These are phyloP conservation scores for Ustilago shanxiensis DNA, from an alignment of 1,284 basidiomycete genomes.

Conservation along the genomic window DNA sequence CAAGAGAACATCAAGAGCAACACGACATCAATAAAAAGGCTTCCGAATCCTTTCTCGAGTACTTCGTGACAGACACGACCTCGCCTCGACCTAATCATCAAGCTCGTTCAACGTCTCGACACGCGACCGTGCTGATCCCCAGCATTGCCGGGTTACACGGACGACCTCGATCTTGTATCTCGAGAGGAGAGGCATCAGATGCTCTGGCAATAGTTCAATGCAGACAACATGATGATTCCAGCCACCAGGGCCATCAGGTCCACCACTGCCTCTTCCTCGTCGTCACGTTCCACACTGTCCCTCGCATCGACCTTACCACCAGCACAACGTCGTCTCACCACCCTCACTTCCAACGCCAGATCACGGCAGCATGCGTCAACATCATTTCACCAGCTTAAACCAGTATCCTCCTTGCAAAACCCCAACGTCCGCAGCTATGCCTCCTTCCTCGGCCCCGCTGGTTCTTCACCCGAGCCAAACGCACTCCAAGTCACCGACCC, in stretches of 20 bases:
- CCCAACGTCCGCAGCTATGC: constrained; percentile 7
- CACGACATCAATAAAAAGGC: too few relatives aligned
- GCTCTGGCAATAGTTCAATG: constrained; percentile 3
- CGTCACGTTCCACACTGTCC: constrained; percentile 1
- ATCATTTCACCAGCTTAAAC: neutral
- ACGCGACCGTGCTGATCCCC: too few relatives aligned
- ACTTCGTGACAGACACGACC: too few relatives aligned
- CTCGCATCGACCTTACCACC: neutral
- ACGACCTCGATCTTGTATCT: neutral
- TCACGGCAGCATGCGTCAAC: neutral
- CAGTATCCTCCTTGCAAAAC: neutral
- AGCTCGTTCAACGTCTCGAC: too few relatives aligned
- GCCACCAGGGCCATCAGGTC: constrained; percentile 16
- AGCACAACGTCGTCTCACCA: neutral
- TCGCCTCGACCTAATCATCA: too few relatives aligned
- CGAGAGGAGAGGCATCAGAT: neutral
- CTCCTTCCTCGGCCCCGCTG: constrained; percentile 12
- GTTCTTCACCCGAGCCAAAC: constrained; percentile 14
- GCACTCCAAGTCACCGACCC: constrained; percentile 60
- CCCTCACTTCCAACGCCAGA: neutral
- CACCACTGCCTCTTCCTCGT: constrained; percentile 6
- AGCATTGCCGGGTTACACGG: neutral
- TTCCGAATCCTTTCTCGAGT: too few relatives aligned
- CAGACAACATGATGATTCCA: constrained; percentile 31
- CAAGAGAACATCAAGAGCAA: too few relatives aligned